Evolutionary conservation across 805 yeast species (phyloP), one percentile per base, ranked within the genome.

Genomic region (Saccharomycopsis sp.): DNA sequence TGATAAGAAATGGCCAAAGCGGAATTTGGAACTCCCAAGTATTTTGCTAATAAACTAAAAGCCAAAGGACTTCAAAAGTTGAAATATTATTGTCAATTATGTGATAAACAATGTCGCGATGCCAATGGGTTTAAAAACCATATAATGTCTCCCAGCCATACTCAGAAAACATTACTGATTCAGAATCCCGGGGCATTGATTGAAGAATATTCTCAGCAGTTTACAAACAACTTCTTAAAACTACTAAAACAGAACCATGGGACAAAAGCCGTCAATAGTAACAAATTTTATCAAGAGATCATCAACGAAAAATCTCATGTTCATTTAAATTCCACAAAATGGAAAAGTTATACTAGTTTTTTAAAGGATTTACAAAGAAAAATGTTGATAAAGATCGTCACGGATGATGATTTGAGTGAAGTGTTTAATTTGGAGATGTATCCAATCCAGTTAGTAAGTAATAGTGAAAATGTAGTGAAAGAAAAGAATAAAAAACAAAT

Each of bases 41-140:
- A 73, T 56, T 63, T 80, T 37, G 70, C 89, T 23, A 85, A 83
- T 52, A 76, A 79, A 57, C 70, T 84, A 69, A 84, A 83, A 60
- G 75, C 85, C 20, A 67, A 73, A 36, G 97, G 97, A 2, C 74
- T 88, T 20, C 96, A 88, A 59, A 78, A 83, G 53, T 71, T 92
- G 39, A 69, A 75, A 46, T 89, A 75, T 69, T 94, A 87, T 59
- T 92, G 99, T 58, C 97, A 81, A 57, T 69, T 85, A 2, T 92
- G 99, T 54, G 74, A 70, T 55, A 86, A 89, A 53, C 99, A 92
- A 61, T 88, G 97, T 57, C 64, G 96, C 41, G 99, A 94, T 57
- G 94, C 83, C 47, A 89, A 92, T 60, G 99, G 98, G 20, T 92
- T 83, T 64, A 80, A 82, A 52, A 81, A 89, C 52, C 99, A 92